A percentile compares a stretch with the other conserved stretches of the same genome.
Conservation (phyloP, 2,329 filamentous ascomycete species). For the Aspergillus tubingensis region DNA sequence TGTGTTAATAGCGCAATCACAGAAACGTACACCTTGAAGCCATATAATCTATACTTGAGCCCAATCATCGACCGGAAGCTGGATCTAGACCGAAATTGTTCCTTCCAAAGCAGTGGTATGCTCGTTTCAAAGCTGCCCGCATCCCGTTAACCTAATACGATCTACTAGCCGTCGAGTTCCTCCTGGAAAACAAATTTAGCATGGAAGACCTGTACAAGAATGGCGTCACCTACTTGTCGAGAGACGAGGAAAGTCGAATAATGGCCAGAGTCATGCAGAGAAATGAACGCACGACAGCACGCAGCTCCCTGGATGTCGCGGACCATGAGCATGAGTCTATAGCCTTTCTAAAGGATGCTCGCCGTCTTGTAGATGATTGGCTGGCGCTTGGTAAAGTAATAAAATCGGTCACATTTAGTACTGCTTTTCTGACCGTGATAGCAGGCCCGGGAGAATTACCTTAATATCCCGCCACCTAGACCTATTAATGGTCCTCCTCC, state of each 20-base stretch:
- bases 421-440: conserved; percentile 6
- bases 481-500: conserved; percentile 15
- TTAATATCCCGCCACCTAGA: conserved; percentile 48
- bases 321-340: conserved; percentile 55
- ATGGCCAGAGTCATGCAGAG: conserved; percentile 49
- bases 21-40: conserved; percentile 59
- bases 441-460: conserved; percentile 36
- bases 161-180: conserved; percentile 58
- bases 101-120: conserved; percentile 57
- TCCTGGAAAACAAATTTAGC: conserved; percentile 60
- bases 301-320: conserved; percentile 52
- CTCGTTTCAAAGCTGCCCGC: background rate
- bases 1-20: conserved; percentile 6
- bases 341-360: conserved; percentile 52
- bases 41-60: conserved; percentile 66
- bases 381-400: conserved; percentile 31
- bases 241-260: conserved; percentile 56
- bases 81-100: conserved; percentile 62
- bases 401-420: background rate
- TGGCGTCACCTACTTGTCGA: conserved; percentile 65
- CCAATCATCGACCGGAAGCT: conserved; percentile 57
- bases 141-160: conserved; percentile 9
- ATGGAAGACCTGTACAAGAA: conserved; percentile 57
- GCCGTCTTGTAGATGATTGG: conserved; percentile 52
- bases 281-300: conserved; percentile 33